phyloP scores from a whole-genome alignment of 2,329 filamentous ascomycete genomes.

The Aspergillus awamori region DNA sequence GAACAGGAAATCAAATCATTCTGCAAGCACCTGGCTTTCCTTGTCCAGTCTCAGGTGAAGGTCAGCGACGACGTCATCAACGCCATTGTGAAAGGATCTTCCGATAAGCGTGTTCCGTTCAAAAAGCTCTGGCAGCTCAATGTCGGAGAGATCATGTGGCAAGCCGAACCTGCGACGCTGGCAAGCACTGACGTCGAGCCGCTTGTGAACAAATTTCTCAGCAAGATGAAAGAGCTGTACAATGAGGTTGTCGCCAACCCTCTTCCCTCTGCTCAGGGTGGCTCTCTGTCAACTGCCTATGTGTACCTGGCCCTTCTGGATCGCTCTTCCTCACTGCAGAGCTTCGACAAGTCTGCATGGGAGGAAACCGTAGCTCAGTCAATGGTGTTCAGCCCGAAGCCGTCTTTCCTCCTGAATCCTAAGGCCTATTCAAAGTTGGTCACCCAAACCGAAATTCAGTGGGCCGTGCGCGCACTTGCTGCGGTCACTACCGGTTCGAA shows the following conservation, averaged over 20 bases:
- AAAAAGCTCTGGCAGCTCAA: slow-evolving; percentile 80
- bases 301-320: slow-evolving; percentile 68
- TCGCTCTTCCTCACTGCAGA: slow-evolving; percentile 56
- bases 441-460: slow-evolving; percentile 73
- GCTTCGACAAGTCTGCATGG: slow-evolving; percentile 53
- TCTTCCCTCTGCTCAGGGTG: slow-evolving; percentile 75
- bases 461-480: slow-evolving; percentile 72
- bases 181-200: slow-evolving; percentile 50
- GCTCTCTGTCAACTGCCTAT: slow-evolving; percentile 77
- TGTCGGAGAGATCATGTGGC: slow-evolving; percentile 70
- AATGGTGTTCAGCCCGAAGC: slow-evolving; percentile 73
- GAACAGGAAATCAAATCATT: slow-evolving; percentile 74
- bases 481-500: slow-evolving; percentile 61
- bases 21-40: slow-evolving; percentile 63
- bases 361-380: slow-evolving; percentile 64
- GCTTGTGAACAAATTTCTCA: slow-evolving; percentile 55
- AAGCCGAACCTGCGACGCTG: slow-evolving; percentile 52
- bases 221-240: slow-evolving; percentile 66
- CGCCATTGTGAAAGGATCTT: slow-evolving; percentile 75
- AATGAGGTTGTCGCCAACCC: slow-evolving; percentile 79
- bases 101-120: slow-evolving; percentile 79
- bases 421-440: slow-evolving; percentile 81
- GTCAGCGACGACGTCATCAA: slow-evolving; percentile 70
- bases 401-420: slow-evolving; percentile 82
- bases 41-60: slow-evolving; percentile 63